Evolutionary conservation across 148 eudicot species (phyloP), one percentile per base, ranked within the genome.

Genomic region (Suaeda aralocaspica): DNA sequence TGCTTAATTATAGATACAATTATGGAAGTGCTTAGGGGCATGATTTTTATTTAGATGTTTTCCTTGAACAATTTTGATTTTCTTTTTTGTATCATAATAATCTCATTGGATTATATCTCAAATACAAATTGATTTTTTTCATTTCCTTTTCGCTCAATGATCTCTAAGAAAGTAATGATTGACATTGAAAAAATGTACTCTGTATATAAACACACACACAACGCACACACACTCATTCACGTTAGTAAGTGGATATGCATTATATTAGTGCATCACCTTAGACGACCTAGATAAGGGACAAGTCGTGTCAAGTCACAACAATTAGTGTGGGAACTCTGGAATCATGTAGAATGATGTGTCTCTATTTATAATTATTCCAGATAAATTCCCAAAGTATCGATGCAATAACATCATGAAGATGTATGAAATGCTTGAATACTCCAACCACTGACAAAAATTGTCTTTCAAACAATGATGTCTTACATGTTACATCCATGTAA

Each of bases 401-500:
- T 30, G 19, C 8, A 67, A 14, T 7, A 29, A n/a, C 24, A 16
- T 59, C 26, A 29, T 15, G 58, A 28, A 26, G 33, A 12, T 48
- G 42, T 19, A 31, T 48, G 16, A 50, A 49, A 29, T 30, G 46
- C 19, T 33, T 60, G 44, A 33, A 60, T 33, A 60, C 25, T 41
- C 26, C 72, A 69, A 41, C 53, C 64, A 57, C 28, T 28, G 24
- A 57, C 72, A 28, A 57, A 39, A 39, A 14, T 26, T 69, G 52
- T 69, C 72, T 57, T 42, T 9, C 9, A 19, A 53, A 58, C 52
- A 41, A 69, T 69, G 45, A 57, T 69, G 52, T 41, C 64, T 57
- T 16, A 39, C 9, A 69, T 69, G 25, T 29, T 16, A 16, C 53
- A 49, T 49, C 4, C 19, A 49, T 19, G 19, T 57, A 29, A 8